These are phyloP conservation scores for Paraleonurus japonicus DNA, from an alignment of 257 asterid species.

Conservation along the genomic window DNA sequence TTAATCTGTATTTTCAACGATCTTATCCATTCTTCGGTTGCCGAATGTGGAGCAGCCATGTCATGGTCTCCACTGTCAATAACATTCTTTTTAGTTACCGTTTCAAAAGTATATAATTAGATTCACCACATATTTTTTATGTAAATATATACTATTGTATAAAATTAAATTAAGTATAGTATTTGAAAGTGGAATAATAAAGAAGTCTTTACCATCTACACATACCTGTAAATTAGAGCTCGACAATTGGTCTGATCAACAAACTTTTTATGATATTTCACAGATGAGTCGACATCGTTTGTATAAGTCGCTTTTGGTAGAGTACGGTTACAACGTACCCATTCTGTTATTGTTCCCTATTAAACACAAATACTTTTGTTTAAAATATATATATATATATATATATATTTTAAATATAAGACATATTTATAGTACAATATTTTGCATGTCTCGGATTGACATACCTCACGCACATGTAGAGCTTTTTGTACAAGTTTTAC, in stretches of 20 bases:
- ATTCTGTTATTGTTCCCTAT: conserved; percentile 25
- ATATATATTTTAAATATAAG: no score
- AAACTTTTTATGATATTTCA: conserved; percentile 8
- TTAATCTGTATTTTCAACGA: background rate
- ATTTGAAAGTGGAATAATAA: background rate
- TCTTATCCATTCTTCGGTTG: conserved; percentile 8
- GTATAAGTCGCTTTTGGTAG: background rate
- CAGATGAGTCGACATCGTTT: background rate
- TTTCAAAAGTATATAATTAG: no score
- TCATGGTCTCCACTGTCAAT: background rate
- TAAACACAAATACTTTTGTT: background rate
- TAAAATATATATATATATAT: no score
- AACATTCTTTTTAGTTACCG: no score
- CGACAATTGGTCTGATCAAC: background rate
- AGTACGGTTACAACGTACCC: conserved; percentile 27
- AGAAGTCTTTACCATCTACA: background rate
- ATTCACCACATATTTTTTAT: background rate
- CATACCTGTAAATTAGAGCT: conserved; percentile 22
- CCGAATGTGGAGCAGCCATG: conserved; percentile 4
- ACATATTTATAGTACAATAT: no score
- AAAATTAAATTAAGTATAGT: background rate
- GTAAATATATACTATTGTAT: no score
- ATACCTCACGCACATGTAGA: conserved; percentile 23
- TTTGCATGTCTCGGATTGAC: no score
- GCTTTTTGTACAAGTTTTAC: conserved; percentile 28